Percentiles rank a stretch among this genome's conserved stretches.
These are phyloP conservation scores for Diaporthe citriasiana DNA, from an alignment of 2,329 filamentous ascomycete species.

Conservation along the genomic window DNA sequence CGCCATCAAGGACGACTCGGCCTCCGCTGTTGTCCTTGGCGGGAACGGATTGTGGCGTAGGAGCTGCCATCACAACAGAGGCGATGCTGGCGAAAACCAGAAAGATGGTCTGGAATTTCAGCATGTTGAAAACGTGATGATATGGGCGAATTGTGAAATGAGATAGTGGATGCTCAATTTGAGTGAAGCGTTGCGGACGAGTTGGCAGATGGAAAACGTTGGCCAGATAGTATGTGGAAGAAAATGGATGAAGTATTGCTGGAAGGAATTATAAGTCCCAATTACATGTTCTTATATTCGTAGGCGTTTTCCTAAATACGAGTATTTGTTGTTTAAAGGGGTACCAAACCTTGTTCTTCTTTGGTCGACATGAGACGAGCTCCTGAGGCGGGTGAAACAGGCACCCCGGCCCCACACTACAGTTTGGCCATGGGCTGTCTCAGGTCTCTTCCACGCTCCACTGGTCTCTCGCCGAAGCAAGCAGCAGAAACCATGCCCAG, in stretches of 20 bases:
- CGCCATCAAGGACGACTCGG: neutral
- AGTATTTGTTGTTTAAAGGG: neutral
- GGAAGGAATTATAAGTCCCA: neutral
- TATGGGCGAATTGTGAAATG: too few species aligned
- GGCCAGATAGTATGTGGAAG: neutral
- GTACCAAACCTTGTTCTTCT: neutral
- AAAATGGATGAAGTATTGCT: rapidly evolving
- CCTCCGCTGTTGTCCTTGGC: constrained; percentile 14
- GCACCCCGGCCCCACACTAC: neutral
- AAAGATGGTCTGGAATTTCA: neutral
- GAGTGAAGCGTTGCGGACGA: neutral
- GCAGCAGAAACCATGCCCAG: neutral
- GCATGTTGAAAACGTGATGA: neutral
- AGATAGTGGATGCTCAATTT: neutral
- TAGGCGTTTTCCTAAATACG: neutral
- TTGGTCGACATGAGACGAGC: constrained; percentile 16
- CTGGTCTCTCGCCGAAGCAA: neutral
- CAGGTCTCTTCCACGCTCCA: neutral
- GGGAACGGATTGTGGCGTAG: neutral
- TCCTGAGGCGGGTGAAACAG: constrained; percentile 15
- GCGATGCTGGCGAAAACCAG: neutral
- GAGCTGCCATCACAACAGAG: neutral
- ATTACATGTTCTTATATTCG: neutral
- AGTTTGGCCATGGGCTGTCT: neutral
- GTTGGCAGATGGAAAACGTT: neutral